phyloP scores from a whole-genome alignment of 192 early-diverging fungal species.

The Anaeromyces robustus region DNA sequence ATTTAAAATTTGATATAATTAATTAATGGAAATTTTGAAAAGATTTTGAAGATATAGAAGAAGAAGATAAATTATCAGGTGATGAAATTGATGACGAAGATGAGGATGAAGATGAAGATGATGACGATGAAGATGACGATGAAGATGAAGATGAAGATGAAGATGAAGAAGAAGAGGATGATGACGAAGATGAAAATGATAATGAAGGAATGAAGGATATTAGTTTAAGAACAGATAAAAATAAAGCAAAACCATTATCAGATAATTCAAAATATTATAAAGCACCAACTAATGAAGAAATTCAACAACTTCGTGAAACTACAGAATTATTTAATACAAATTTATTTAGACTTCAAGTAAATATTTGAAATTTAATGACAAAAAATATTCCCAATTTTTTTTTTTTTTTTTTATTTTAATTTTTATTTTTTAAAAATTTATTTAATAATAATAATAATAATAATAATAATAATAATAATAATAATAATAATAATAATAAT shows the following conservation, averaged over 20 bases:
- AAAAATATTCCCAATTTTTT: too few species aligned
- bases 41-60: neutral
- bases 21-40: too few species aligned
- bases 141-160: constrained; percentile 23
- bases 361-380: constrained; percentile 5
- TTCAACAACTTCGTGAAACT: constrained; percentile 68
- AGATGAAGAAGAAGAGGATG: constrained; percentile 21
- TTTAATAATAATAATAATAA: constrained; percentile 6
- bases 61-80: neutral
- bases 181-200: constrained; percentile 8
- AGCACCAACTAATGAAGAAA: constrained; percentile 60
- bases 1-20: too few species aligned
- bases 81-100: constrained; percentile 5
- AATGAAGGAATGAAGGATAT: constrained; percentile 15
- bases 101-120: neutral
- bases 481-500: too few species aligned
- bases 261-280: constrained; percentile 10
- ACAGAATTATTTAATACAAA: constrained; percentile 75
- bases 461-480: too few species aligned
- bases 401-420: constrained; percentile 7
- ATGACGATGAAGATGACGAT: constrained; percentile 23
- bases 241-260: constrained; percentile 14
- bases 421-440: constrained; percentile 1
- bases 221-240: constrained; percentile 1
- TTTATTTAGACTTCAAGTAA: constrained; percentile 74